Conservation (phyloP, 2,329 filamentous ascomycete genomes). For the Cytospora paraplurivora region DNA sequence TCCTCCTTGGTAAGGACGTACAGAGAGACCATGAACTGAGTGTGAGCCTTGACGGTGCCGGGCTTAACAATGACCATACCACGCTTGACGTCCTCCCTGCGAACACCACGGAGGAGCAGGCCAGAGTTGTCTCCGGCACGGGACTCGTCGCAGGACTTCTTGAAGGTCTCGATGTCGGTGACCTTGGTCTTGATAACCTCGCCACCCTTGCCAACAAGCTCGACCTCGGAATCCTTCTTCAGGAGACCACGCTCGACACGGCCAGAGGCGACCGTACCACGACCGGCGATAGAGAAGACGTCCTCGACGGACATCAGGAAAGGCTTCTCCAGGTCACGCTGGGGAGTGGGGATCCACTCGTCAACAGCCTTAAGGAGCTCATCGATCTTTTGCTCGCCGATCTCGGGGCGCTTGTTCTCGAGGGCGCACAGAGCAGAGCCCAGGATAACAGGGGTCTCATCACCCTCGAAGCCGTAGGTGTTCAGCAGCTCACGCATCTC, state of each 20-base stretch:
- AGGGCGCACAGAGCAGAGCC: slow-evolving; percentile 95
- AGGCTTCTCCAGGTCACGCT: slow-evolving; percentile 94
- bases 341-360: slow-evolving; percentile 91
- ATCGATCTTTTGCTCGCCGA: slow-evolving; percentile 85
- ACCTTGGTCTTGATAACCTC: slow-evolving; percentile 96
- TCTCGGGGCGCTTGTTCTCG: slow-evolving; percentile 82
- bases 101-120: slow-evolving; percentile 91
- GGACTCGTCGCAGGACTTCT: slow-evolving; percentile 98
- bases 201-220: slow-evolving; percentile 85
- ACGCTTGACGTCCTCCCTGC: slow-evolving; percentile 90
- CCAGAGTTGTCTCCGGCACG: slow-evolving; percentile 97
- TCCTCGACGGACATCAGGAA: slow-evolving; percentile 99
- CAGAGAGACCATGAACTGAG: slow-evolving; percentile 91
- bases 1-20: slow-evolving; percentile 98
- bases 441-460: slow-evolving; percentile 96
- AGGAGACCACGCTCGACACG: slow-evolving; percentile 94
- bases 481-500: slow-evolving; percentile 97
- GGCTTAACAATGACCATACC: slow-evolving; percentile 93
- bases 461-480: slow-evolving; percentile 95
- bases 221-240: slow-evolving; percentile 93
- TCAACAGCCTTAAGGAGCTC: slow-evolving; percentile 90
- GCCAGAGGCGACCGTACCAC: slow-evolving; percentile 94
- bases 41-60: slow-evolving; percentile 81
- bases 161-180: slow-evolving; percentile 99
- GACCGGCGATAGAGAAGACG: slow-evolving; percentile 85